Base-by-base conservation (phyloP, 2,329 filamentous ascomycete genomes). In the Alternaria alternata region DNA sequence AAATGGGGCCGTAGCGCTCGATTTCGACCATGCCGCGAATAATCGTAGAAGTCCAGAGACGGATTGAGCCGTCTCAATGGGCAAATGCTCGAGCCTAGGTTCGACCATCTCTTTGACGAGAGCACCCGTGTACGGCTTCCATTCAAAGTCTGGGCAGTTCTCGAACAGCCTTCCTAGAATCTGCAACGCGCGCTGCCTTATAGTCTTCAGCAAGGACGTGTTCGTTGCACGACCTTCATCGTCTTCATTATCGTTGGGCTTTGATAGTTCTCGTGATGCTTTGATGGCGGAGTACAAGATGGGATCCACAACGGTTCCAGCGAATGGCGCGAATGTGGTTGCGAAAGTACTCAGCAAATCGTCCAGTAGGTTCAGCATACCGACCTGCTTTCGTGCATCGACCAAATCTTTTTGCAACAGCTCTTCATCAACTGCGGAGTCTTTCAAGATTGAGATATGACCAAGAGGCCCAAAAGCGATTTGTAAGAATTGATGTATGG, bases 291-390 rank as follows among this genome's bases (percentile, higher is more conserved):
- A 97, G 74, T 93, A 94, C 1, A 98, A 81, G 0, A 96, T 85
- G 0, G 93, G 87, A 68, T 94, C 89, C 63, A 94, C 83, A 5
- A 98, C 83, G 12, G 85, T 86, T 16, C 86, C 81, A 49, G 90
- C 85, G 68, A 91, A 94, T 0, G 88, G 86, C 3, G 84, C 79
- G 54, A 96, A 87, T 54, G 89, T 89, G 5, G 86, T 88, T 54
- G 94, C 93, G 36, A 98, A 86, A 54, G 95, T 93, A 58, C 91
- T 90, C 61, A 98, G 88, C 75, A 98, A 88, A 11, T 94, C 89
- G 61, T 93, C 89, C 51, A 95, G 85, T 92, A 98, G 95, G 74
- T 96, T 96, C 52, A 97, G 81, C 74, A 97, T 88, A 82, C 96
- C 95, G 59, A 95, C 86, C 77, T 97, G 94, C 77, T 94, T 95